A percentile compares a stretch with the other conserved stretches of the same genome.
These are phyloP conservation scores for Xylaria sp. DNA, from an alignment of 2,329 filamentous ascomycete genomes.

Conservation along the genomic window DNA sequence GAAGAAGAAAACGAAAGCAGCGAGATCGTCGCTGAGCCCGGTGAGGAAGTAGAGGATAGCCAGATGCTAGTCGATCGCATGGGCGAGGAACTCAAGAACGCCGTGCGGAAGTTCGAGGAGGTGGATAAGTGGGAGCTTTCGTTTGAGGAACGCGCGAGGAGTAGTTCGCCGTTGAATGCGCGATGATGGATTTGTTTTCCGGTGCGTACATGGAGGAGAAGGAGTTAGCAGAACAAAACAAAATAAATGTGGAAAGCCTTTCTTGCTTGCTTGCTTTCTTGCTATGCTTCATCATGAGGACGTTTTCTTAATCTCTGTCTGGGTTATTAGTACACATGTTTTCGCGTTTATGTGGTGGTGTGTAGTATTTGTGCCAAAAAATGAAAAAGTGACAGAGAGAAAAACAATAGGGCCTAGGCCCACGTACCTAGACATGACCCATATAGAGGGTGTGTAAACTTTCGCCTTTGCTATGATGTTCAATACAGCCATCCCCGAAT, in stretches of 20 bases:
- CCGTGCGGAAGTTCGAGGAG: slow-evolving; percentile 60
- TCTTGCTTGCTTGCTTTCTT: slow-evolving; percentile 2
- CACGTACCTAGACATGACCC: slow-evolving; percentile 12
- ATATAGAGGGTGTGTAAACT: no score
- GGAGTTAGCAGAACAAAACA: neutral
- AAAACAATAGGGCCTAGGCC: neutral
- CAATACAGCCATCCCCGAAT: neutral
- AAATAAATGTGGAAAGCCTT: neutral
- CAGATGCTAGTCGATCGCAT: slow-evolving; percentile 36
- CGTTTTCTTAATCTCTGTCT: slow-evolving; percentile 11
- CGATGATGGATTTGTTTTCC: slow-evolving; percentile 34
- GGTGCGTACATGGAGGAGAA: no score
- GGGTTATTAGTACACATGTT: slow-evolving; percentile 12
- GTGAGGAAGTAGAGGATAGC: slow-evolving; percentile 33
- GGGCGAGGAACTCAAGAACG: slow-evolving; percentile 52
- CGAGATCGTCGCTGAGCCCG: slow-evolving; percentile 30
- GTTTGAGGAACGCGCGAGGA: slow-evolving; percentile 58
- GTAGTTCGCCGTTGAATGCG: slow-evolving; percentile 48
- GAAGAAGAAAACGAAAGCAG: slow-evolving; percentile 35
- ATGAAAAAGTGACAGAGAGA: neutral
- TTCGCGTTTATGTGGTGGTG: neutral
- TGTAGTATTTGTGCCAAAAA: neutral
- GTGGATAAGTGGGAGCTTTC: slow-evolving; percentile 65
- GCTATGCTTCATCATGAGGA: slow-evolving; percentile 14
- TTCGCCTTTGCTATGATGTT: slow-evolving; percentile 4